Base-by-base conservation (phyloP, 345 rosid species). In the Citrus maxima region DNA sequence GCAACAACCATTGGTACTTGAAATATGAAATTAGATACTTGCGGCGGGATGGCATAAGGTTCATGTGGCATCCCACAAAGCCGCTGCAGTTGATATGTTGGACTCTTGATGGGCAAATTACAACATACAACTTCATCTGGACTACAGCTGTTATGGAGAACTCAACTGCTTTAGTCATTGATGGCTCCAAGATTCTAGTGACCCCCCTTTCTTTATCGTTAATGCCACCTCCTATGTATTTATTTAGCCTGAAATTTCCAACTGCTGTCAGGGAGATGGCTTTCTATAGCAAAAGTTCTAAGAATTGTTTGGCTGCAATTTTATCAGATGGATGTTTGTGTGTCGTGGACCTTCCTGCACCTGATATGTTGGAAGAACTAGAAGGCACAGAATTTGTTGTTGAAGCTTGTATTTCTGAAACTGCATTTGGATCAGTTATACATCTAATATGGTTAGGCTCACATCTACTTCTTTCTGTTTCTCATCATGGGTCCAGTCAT, bases 1-100 rank as follows among this genome's bases (percentile, higher is more conserved):
- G 94, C 90, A 96, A 94, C 88, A 90, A 94, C 65, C 93, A 89
- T 75, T 94, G 99, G 99, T 96, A 91, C 85, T 79, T 94, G 75
- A 96, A 96, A 85, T 93, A 96, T 64, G 98, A 96, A 85, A 75
- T 89, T 75, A 88, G 93, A 82, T 89, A 84, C 85, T 78, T 83
- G 13, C 88, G 75, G 73, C 84, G 88, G 73, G 93, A 90, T 83
- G 92, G 91, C 25, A 89, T 91, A 67, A 85, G 85, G 81, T 82
- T 93, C 81, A 89, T 94, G 97, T 96, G 98, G 99, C 93, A 96
- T 90, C 99, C 99, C 72, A 87, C 92, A 74, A 94, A 90, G 86
- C 90, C 97, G 19, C 79, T 86, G 80, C 97, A 93, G 85, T 85
- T 96, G 79, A 81, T 93, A 60, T 91, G 92, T 85, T 96, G 98